Base-by-base conservation (phyloP, 371 early-diverging fungal genomes). In the Antonospora locustae region DNA sequence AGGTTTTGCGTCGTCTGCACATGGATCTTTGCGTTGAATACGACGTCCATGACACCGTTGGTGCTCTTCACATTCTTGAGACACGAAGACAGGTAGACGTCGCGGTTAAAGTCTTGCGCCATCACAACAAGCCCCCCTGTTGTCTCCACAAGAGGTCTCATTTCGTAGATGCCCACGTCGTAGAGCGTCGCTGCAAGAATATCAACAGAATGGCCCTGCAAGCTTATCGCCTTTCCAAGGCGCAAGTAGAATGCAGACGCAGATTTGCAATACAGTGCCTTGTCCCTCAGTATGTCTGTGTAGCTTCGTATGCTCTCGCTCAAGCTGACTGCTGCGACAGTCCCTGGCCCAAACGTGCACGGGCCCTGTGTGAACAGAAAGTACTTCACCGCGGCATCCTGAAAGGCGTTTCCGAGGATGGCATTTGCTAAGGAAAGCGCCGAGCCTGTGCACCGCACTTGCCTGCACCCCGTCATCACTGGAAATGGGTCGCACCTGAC, bases 401-500 rank as follows among this genome's bases (percentile, higher is more conserved):
- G 0, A 87, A 1, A 3, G 20, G 36, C 41, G 43, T 79, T 80
- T 76, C 94, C 95, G 60, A 95, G 75, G 17, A 98, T 75, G 2
- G 87, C 83, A 24, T 87, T 80, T 11, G 93, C 96, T n/a, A 98
- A 84, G 45, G 84, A 81, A 67, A 92, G 76, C 0, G 97, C 96
- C 3, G 88, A 85, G 50, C 99, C 99, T 3, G 97, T 94, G 75
- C 92, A 90, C 48, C 97, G 79, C 58, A 87, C 79, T 28, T 90
- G 84, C 53, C 96, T 86, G 67, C 84, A 84, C 56, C 87, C 94
- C 54, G 79, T 78, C 19, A 83, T 81, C 3, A 91, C 90, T 2
- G 93, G 90, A 90, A 96, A 98, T n/a, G 95, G 92, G 71, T 96
- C 96, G 43, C 81, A 81, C 75, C 88, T 86, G 45, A 98, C 79